Evolutionary conservation across 495 filamentous ascomycete genomes (phyloP), one percentile per base, ranked within the genome.

Genomic region (Aspergillus biplanus): DNA sequence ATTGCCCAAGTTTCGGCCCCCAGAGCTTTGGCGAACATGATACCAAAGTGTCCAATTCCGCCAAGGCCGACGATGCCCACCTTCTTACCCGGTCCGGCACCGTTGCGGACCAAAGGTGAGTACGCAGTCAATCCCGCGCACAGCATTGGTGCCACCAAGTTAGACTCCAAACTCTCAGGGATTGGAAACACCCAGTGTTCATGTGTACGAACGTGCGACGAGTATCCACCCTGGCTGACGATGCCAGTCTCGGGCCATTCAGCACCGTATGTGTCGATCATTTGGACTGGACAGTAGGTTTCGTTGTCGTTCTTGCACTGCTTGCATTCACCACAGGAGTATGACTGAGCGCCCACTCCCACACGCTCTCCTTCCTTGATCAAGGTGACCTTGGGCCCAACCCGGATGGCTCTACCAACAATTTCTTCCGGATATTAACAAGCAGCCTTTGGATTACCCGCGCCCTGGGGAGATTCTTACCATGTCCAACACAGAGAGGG

Each of bases 101-200:
- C 89, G 69, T 90, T 87, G 32, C 90, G 86, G 44, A 90, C 87
- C 3, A 97, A 80, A 0, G 92, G 92, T 37, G 85, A 88, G 77
- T 88, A 96, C 33, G 86, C 87, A 1, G 93, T 97, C 34, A 96
- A 75, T 49, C 93, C 92, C 37, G 91, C 93, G 72, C 93, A 97
- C 68, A 96, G 82, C 91, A 96, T 96, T 2, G 91, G 93, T 13
- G 92, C 93, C 1, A 89, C 91, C 34, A 86, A 70, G 47, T 81
- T 81, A 66, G 80, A 87, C 21, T 86, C 74, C 48, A 96, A 84
- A 6, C 79, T 82, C 16, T 91, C 88, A 16, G 93, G 93, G 62
- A 97, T 94, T 31, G 87, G 88, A 78, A 93, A 94, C 5, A 71
- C 65, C 58, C 58, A 68, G 63, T 68, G 39, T 55, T 92, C 86